These are phyloP conservation scores for Cyberlindnera meyerae DNA, from an alignment of 805 yeast species.

Conservation along the genomic window DNA sequence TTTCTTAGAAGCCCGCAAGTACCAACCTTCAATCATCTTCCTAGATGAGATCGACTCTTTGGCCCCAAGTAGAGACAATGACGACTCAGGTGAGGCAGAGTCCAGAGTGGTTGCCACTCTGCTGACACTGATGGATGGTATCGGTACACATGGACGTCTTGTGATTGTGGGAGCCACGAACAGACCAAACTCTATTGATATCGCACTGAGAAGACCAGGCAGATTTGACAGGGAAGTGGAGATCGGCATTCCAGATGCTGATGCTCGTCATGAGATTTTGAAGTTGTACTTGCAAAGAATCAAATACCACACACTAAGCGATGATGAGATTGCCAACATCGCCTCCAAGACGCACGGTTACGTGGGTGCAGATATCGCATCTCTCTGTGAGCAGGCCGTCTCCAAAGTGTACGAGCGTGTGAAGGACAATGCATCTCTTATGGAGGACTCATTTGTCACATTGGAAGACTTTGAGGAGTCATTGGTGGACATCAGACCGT, in stretches of 20 bases:
- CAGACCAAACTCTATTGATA: slow-evolving; percentile 62
- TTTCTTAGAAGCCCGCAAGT: slow-evolving; percentile 79
- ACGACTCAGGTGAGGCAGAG: slow-evolving; percentile 88
- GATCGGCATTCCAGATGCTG: slow-evolving; percentile 86
- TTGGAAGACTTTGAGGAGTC: slow-evolving; percentile 70
- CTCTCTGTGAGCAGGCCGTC: slow-evolving; percentile 83
- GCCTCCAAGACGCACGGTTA: slow-evolving; percentile 90
- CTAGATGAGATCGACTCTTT: slow-evolving; percentile 93
- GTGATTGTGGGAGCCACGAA: slow-evolving; percentile 74
- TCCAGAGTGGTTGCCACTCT: slow-evolving; percentile 86
- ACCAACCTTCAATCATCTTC: slow-evolving; percentile 82
- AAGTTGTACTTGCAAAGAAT: slow-evolving; percentile 49
- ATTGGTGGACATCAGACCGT: slow-evolving; percentile 77
- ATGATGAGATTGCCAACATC: slow-evolving; percentile 52
- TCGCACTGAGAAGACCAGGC: slow-evolving; percentile 80
- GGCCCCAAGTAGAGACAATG: slow-evolving; percentile 78
- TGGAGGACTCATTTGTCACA: slow-evolving; percentile 20
- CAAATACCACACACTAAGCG: slow-evolving; percentile 46
- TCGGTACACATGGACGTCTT: slow-evolving; percentile 59
- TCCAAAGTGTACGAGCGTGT: slow-evolving; percentile 68
- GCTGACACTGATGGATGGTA: slow-evolving; percentile 74
- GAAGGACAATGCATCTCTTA: slow-evolving; percentile 20
- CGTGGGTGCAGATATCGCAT: slow-evolving; percentile 93
- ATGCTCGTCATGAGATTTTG: slow-evolving; percentile 71
- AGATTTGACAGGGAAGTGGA: slow-evolving; percentile 87